Percentiles rank a stretch among this genome's conserved stretches.
Evolutionary conservation across 2,329 filamentous ascomycete species (phyloP).

Genomic region (Exophiala sp.): DNA sequence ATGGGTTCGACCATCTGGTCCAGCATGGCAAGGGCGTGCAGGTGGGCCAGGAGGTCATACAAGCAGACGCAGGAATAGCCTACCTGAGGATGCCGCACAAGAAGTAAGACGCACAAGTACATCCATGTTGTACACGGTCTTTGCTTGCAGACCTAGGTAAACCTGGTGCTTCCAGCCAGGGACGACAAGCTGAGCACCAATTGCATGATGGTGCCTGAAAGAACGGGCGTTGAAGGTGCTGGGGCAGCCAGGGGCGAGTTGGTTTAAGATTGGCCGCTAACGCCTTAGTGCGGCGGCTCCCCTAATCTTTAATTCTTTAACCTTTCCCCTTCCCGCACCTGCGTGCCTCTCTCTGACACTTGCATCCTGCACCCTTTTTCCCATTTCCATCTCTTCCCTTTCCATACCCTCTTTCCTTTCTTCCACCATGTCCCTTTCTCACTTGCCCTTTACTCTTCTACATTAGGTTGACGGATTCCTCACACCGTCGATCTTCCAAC

Average conservation of each 20-base stretch:
- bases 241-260: not conserved
- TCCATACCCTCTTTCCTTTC: slow-evolving; percentile 1
- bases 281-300: slow-evolving; percentile 1
- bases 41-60: not conserved
- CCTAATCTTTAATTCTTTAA: slow-evolving; percentile 1
- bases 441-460: not conserved
- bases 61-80: not conserved
- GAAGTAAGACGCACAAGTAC: not conserved
- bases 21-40: too few relatives aligned
- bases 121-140: not conserved
- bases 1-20: too few relatives aligned
- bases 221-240: not conserved
- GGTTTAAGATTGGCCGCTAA: slow-evolving; percentile 7
- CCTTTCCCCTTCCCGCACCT: slow-evolving; percentile 1
- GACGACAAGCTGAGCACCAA: slow-evolving; percentile 24
- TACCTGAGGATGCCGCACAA: not conserved
- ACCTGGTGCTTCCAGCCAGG: slow-evolving; percentile 1
- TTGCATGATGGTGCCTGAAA: slow-evolving; percentile 16
- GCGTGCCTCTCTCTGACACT: not conserved
- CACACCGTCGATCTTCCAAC: not conserved
- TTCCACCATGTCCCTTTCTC: not conserved
- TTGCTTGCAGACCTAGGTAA: not conserved
- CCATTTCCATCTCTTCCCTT: not conserved
- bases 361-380: slow-evolving; percentile 1
- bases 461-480: not conserved